Percentiles rank a stretch among this genome's conserved stretches.
Conservation (phyloP, 2,329 filamentous ascomycete genomes). For the Cordyceps fumosorosea region DNA sequence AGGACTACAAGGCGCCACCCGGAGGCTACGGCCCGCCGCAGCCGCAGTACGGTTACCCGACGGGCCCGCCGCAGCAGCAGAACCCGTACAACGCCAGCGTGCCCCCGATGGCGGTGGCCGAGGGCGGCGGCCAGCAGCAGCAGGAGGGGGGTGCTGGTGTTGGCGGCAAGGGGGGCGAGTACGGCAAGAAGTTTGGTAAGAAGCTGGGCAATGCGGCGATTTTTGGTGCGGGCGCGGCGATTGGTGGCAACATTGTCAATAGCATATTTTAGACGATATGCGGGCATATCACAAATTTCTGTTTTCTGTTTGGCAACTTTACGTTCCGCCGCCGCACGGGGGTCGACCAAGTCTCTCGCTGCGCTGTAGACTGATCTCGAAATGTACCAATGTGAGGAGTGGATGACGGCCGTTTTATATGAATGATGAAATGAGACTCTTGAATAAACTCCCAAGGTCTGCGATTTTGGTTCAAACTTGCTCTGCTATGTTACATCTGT, state of each 20-base stretch:
- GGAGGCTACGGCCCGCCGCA: slow-evolving; percentile 26
- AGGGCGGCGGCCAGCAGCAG: slow-evolving; percentile 37
- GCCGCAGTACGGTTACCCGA: slow-evolving; percentile 34
- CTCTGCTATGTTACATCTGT: neutral
- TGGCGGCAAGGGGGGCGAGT: slow-evolving; percentile 59
- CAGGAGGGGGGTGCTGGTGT: slow-evolving; percentile 28
- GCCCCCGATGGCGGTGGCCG: slow-evolving; percentile 67
- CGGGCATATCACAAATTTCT: neutral
- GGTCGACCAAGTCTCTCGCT: neutral
- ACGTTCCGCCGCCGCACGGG: neutral
- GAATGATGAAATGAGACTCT: neutral
- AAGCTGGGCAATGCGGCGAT: slow-evolving; percentile 77
- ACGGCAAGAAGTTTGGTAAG: slow-evolving; percentile 93
- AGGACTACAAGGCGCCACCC: slow-evolving; percentile 45
- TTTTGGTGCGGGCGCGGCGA: slow-evolving; percentile 86
- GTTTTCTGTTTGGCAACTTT: neutral
- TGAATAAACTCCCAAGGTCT: neutral
- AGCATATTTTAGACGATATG: slow-evolving; percentile 64
- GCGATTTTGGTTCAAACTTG: too few relatives aligned
- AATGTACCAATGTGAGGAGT: neutral
- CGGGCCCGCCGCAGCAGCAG: slow-evolving; percentile 40
- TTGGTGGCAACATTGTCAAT: slow-evolving; percentile 86
- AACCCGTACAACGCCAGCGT: slow-evolving; percentile 63
- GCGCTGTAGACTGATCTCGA: too few relatives aligned
- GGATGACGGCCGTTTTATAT: neutral